Base-by-base conservation (phyloP, 1,284 basidiomycete species). In the Fomitopsis palustris region DNA sequence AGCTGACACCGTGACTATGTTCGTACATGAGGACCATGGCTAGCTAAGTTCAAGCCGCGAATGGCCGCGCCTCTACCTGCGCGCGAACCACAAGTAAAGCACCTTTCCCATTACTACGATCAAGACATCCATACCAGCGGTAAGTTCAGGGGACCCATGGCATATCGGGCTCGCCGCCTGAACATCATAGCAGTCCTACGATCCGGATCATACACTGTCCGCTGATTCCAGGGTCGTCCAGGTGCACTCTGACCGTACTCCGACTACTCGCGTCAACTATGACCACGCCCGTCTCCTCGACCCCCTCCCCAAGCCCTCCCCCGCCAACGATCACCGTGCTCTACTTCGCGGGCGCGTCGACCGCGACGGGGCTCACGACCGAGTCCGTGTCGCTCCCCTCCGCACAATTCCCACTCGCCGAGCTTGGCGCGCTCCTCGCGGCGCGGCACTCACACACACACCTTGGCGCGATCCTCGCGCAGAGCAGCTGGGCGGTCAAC, bases 321-420 rank as follows among this genome's bases (percentile, higher is more conserved):
- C 58, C 31, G 41, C 65, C 63, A 17, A 62, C 68, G 47, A 82
- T 90, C 66, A 87, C 79, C n/a, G 78, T 92, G 17, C 84, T 93
- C 60, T 92, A 91, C 73, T 93, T 93, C 70, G 90, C 90, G 10
- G 87, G 85, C 45, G 88, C 91, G 5, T 88, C 86, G 14, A 90
- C 90, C 3, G 80, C 85, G 10, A 82, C 83, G 16, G 82, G 84
- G 10, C 75, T 82, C 54, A 79, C 80, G 8, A 76, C 75, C 55
- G 84, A 92, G 61, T 58, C 61, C 25, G 53, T 86, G 65, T 54
- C 66, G 1, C 75, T 91, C 4, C 76, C 81, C 25, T 47, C 43
- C 17, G 9, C 52, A 33, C 61, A 57, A 19, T 79, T 87, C 62
- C 77, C 74, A 4, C 79, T 92, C n/a, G 76, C 80, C 9, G 75